Evolutionary conservation across 169 alveolate species (phyloP).

Genomic region (Miamiensis avidus): DNA sequence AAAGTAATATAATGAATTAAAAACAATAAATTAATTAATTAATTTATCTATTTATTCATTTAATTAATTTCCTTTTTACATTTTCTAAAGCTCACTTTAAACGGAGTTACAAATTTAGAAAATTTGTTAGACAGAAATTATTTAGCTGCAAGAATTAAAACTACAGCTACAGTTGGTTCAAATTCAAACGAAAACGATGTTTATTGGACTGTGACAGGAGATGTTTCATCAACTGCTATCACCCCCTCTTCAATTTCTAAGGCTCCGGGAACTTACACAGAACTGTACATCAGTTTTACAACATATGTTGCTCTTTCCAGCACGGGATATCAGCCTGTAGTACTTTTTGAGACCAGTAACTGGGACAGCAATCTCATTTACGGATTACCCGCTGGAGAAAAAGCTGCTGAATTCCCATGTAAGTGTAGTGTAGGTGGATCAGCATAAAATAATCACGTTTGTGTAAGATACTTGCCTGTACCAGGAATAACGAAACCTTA

Average conservation of each 20-base stretch:
- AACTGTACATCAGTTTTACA: too few relatives aligned
- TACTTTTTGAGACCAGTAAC: not conserved
- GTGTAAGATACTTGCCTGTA: not conserved
- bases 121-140: too few relatives aligned
- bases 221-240: not conserved
- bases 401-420: not conserved
- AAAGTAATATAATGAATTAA: too few relatives aligned
- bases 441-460: not conserved
- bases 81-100: too few relatives aligned
- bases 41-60: too few relatives aligned
- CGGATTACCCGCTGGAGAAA: not conserved
- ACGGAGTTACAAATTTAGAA: too few relatives aligned
- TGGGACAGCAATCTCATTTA: not conserved
- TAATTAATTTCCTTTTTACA: too few relatives aligned
- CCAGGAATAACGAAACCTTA: not conserved
- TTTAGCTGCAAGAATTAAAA: too few relatives aligned
- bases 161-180: too few relatives aligned
- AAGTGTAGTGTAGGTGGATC: not conserved
- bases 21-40: too few relatives aligned
- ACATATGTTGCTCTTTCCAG: not conserved
- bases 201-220: not conserved
- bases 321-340: not conserved
- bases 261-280: not conserved
- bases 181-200: not conserved
- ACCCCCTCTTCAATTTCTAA: not conserved